Evolutionary conservation across 345 rosid species (phyloP).

Genomic region (Stellera chamaejasme): DNA sequence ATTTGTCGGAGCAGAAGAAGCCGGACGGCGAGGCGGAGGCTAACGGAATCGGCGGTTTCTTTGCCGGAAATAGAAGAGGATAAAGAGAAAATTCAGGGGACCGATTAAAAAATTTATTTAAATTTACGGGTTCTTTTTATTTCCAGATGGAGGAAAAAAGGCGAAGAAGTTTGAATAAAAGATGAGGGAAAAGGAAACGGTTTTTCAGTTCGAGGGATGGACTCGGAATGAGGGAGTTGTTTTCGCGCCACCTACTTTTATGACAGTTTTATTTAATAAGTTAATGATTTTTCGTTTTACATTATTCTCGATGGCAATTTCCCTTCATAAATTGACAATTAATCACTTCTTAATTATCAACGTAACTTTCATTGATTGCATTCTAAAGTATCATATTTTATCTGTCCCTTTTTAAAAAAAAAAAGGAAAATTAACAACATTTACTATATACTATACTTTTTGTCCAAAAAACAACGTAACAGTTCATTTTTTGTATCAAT

Average conservation of each 20-base stretch:
- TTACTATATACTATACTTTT: too few species aligned
- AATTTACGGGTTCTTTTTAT: neutral
- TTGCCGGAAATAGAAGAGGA: neutral
- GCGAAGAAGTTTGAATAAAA: constrained; percentile 4
- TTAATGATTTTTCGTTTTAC: too few species aligned
- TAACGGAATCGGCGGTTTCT: constrained; percentile 1
- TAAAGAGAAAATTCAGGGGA: neutral
- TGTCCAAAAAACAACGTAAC: too few species aligned
- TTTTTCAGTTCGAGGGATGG: constrained; percentile 23
- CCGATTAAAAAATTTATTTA: neutral
- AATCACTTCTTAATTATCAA: too few species aligned
- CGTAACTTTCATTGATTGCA: too few species aligned
- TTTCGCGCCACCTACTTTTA: constrained; percentile 73
- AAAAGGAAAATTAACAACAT: too few species aligned
- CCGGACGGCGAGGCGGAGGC: neutral
- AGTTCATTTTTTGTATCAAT: too few species aligned
- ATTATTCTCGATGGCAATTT: too few species aligned
- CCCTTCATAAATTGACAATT: too few species aligned
- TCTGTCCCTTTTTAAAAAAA: too few species aligned
- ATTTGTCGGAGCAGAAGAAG: too few species aligned
- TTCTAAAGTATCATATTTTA: too few species aligned
- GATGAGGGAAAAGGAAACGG: constrained; percentile 15
- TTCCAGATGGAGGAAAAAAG: neutral
- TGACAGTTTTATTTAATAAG: neutral
- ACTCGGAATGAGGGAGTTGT: constrained; percentile 29